These are phyloP conservation scores for Madurella mycetomatis DNA, from an alignment of 2,329 filamentous ascomycete genomes.

Conservation along the genomic window DNA sequence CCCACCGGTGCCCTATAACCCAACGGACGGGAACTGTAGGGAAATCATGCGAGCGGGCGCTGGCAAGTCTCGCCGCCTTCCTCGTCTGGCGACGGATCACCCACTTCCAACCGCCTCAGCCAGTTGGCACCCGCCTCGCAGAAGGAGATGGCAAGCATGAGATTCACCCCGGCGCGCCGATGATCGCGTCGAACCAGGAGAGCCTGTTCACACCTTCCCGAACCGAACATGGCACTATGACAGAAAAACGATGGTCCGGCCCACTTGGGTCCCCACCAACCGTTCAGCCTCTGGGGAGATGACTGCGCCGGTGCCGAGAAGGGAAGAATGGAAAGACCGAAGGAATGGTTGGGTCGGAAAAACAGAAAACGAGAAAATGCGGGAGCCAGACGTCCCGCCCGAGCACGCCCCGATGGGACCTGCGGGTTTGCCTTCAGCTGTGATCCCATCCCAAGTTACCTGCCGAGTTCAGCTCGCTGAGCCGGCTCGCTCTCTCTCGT, in stretches of 20 bases:
- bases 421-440: not conserved
- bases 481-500: not conserved
- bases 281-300: slow-evolving; percentile 12
- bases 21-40: not conserved
- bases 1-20: not conserved
- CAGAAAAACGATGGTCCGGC: slow-evolving; percentile 13
- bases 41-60: not conserved
- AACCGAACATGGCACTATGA: slow-evolving; percentile 10
- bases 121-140: not conserved
- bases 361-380: not conserved
- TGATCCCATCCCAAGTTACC: slow-evolving; percentile 5
- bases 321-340: not conserved
- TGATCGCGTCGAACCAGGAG: slow-evolving; percentile 9
- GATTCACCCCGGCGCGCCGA: slow-evolving; percentile 3
- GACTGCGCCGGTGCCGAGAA: slow-evolving; percentile 8
- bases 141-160: slow-evolving; percentile 4
- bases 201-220: slow-evolving; percentile 19
- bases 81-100: slow-evolving; percentile 17
- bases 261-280: slow-evolving; percentile 12
- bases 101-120: not conserved
- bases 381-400: not conserved
- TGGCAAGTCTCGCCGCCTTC: slow-evolving; percentile 10
- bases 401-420: not conserved
- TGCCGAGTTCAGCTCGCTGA: slow-evolving; percentile 17
- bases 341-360: not conserved